phyloP scores from a whole-genome alignment of 2,329 filamentous ascomycete genomes.

The Sporothrix sp. region DNA sequence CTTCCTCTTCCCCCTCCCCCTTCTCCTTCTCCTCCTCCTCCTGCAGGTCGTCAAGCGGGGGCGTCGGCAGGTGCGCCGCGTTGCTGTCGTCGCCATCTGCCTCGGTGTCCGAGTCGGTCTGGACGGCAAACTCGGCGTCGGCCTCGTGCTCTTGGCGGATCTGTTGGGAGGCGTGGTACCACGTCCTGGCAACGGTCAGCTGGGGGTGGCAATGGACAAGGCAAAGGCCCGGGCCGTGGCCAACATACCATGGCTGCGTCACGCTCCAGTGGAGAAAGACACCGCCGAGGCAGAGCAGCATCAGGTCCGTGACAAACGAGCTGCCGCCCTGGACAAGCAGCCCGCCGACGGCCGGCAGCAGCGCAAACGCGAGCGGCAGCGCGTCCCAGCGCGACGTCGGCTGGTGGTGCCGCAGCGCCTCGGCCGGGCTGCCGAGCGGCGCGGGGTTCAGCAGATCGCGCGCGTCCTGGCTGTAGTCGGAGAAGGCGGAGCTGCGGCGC shows the following conservation, averaged over 20 bases:
- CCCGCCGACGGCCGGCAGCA: conserved; percentile 78
- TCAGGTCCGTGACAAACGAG: conserved; percentile 73
- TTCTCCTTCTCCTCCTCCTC: conserved; percentile 30
- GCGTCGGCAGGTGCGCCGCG: neutral
- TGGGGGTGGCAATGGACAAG: too few species aligned
- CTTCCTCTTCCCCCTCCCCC: conserved; percentile 33
- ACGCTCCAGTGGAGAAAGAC: conserved; percentile 91
- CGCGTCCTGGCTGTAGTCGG: conserved; percentile 63
- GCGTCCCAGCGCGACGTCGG: conserved; percentile 66
- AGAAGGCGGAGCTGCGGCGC: conserved; percentile 53
- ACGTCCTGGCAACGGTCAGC: conserved; percentile 40
- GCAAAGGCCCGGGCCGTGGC: too few species aligned
- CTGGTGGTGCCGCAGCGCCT: conserved; percentile 29
- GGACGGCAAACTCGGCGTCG: conserved; percentile 31
- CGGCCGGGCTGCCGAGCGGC: conserved; percentile 24
- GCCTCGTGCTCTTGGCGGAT: conserved; percentile 44
- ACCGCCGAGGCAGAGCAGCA: conserved; percentile 67
- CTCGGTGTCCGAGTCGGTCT: conserved; percentile 28
- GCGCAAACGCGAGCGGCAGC: conserved; percentile 70
- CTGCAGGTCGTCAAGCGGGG: conserved; percentile 33
- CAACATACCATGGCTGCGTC: conserved; percentile 74
- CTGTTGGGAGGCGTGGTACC: conserved; percentile 64
- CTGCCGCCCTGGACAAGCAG: conserved; percentile 78
- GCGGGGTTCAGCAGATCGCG: conserved; percentile 58
- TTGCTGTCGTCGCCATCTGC: conserved; percentile 7